These are phyloP conservation scores for Neltuma alba DNA, from an alignment of 306 rosid species.

Conservation along the genomic window DNA sequence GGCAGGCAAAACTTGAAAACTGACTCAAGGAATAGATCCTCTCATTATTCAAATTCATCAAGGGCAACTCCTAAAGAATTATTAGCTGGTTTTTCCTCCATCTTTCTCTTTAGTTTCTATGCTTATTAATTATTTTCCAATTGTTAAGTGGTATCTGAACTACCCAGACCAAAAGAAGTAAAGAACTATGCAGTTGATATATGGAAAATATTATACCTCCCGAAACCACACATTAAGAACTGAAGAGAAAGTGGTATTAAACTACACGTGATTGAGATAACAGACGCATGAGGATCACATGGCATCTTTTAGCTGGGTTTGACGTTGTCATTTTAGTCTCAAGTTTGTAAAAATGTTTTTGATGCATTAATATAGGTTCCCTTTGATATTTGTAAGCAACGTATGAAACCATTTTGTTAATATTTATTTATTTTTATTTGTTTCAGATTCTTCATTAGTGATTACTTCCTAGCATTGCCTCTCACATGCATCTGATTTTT, in stretches of 20 bases:
- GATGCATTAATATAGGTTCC: too few species aligned
- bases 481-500: background rate
- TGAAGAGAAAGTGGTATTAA: too few species aligned
- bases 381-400: too few species aligned
- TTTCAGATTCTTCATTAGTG: conserved; percentile 12
- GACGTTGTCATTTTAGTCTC: too few species aligned
- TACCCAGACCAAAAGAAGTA: too few species aligned
- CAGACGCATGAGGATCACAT: background rate
- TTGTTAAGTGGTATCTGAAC: too few species aligned
- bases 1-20: conserved; percentile 41
- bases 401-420: too few species aligned
- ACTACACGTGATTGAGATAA: background rate
- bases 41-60: conserved; percentile 26
- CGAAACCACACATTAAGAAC: too few species aligned
- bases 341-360: too few species aligned
- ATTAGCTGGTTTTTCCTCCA: conserved; percentile 38
- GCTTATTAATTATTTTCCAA: background rate
- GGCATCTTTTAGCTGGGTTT: background rate
- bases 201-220: too few species aligned
- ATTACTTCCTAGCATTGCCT: background rate
- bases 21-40: background rate
- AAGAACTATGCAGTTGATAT: too few species aligned
- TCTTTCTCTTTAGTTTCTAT: conserved; percentile 1
- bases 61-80: conserved; percentile 31
- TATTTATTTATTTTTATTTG: too few species aligned